Conservation (phyloP, 2,329 filamentous ascomycete genomes). For the Fusarium sp. region DNA sequence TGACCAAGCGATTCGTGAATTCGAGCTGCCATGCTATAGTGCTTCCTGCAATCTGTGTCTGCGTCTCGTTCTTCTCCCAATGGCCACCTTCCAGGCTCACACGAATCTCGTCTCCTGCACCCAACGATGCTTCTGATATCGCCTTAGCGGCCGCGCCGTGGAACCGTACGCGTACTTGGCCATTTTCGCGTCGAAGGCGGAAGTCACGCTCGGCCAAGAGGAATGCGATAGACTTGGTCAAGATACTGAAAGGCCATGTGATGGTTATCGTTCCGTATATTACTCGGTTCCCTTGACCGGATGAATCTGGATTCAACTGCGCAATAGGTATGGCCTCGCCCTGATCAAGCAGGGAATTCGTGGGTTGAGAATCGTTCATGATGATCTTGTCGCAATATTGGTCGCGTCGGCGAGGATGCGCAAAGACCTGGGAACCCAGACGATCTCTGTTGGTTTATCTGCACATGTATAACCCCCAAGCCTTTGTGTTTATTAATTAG, state of each 20-base stretch:
- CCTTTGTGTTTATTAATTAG: background rate
- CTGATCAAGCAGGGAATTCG: slow-evolving; percentile 43
- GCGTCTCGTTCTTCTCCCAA: slow-evolving; percentile 69
- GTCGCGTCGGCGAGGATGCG: slow-evolving; percentile 32
- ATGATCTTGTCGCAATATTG: slow-evolving; percentile 26
- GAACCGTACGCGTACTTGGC: slow-evolving; percentile 85
- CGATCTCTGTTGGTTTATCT: slow-evolving; percentile 10
- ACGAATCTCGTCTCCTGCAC: slow-evolving; percentile 81
- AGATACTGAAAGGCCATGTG: slow-evolving; percentile 90
- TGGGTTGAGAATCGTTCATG: slow-evolving; percentile 44
- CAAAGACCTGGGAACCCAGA: slow-evolving; percentile 21
- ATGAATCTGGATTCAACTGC: slow-evolving; percentile 63
- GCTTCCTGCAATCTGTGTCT: slow-evolving; percentile 61
- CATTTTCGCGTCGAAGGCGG: slow-evolving; percentile 78
- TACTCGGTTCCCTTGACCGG: slow-evolving; percentile 55
- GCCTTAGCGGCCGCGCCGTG: slow-evolving; percentile 76
- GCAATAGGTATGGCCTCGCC: slow-evolving; percentile 65
- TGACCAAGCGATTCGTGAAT: slow-evolving; percentile 62
- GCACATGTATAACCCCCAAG: slow-evolving; percentile 13
- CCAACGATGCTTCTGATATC: slow-evolving; percentile 74
- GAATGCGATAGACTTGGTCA: slow-evolving; percentile 78
- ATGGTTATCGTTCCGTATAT: slow-evolving; percentile 83
- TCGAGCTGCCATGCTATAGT: slow-evolving; percentile 70
- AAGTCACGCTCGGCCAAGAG: slow-evolving; percentile 88
- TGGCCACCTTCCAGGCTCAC: slow-evolving; percentile 76